Conservation (phyloP, 2,329 filamentous ascomycete genomes). For the Arthrocladium fulminans region DNA sequence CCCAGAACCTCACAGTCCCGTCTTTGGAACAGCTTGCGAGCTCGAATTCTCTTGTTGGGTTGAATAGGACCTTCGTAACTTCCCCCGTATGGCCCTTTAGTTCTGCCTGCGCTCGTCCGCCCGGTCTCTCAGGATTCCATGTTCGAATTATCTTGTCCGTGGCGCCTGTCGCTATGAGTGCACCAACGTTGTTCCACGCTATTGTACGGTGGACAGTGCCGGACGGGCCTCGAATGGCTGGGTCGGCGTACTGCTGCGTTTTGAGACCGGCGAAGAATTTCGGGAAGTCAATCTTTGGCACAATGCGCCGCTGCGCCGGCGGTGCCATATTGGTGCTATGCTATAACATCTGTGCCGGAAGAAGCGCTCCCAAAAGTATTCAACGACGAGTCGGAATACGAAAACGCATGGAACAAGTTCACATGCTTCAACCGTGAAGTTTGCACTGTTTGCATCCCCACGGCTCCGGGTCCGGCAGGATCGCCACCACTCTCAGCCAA, state of each 20-base stretch:
- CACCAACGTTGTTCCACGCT: slow-evolving; percentile 81
- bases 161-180: slow-evolving; percentile 74
- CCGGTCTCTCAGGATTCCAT: slow-evolving; percentile 61
- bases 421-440: too few relatives aligned
- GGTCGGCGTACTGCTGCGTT: slow-evolving; percentile 62
- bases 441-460: too few relatives aligned
- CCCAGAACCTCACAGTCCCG: slow-evolving; percentile 43
- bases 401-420: too few relatives aligned
- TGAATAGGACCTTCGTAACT: slow-evolving; percentile 42
- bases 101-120: slow-evolving; percentile 38
- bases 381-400: too few relatives aligned
- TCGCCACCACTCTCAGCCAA: too few relatives aligned
- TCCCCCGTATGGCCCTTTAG: slow-evolving; percentile 39
- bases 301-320: slow-evolving; percentile 30
- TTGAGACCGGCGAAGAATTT: slow-evolving; percentile 58
- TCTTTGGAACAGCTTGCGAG: slow-evolving; percentile 42
- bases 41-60: slow-evolving; percentile 41
- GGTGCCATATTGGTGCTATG: slow-evolving; percentile 6
- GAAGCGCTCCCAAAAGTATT: too few relatives aligned
- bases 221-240: slow-evolving; percentile 45
- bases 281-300: slow-evolving; percentile 60
- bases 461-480: too few relatives aligned
- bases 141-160: slow-evolving; percentile 84
- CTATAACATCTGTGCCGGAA: neutral
- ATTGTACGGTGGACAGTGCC: slow-evolving; percentile 64